phyloP scores from a whole-genome alignment of 148 eudicot species.

The Arbutus unedo region DNA sequence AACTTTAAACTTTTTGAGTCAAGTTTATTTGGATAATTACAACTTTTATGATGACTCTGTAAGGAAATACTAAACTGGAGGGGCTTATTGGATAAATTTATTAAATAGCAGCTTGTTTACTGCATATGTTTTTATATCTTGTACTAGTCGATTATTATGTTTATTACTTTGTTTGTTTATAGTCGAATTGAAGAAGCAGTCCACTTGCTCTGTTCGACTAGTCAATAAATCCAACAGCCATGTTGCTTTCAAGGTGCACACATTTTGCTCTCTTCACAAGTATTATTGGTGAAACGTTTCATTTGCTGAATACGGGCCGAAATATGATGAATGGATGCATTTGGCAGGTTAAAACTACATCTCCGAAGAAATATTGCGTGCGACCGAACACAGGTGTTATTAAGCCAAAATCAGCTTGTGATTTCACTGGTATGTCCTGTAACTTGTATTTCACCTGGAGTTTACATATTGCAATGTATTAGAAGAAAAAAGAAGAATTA shows the following conservation, averaged over 20 bases:
- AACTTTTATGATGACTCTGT: background rate
- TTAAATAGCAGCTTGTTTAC: background rate
- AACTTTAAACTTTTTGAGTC: background rate
- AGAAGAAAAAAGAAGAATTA: background rate
- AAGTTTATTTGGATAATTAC: background rate
- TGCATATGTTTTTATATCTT: background rate
- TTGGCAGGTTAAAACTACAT: constrained; percentile 86
- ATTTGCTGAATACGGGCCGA: background rate
- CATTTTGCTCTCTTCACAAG: constrained; percentile 6
- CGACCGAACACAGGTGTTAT: constrained; percentile 76
- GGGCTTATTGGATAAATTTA: background rate
- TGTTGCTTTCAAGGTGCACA: constrained; percentile 85
- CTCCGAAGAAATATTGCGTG: constrained; percentile 89
- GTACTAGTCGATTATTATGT: background rate
- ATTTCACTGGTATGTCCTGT: constrained; percentile 60
- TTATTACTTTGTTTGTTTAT: constrained; percentile 6
- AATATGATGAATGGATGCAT: background rate
- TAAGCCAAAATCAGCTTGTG: constrained; percentile 57
- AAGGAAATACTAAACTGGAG: background rate
- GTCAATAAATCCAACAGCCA: constrained; percentile 54
- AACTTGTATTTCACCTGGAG: background rate
- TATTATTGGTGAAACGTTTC: background rate
- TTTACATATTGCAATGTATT: background rate
- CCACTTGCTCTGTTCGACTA: constrained; percentile 58
- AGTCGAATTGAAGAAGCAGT: constrained; percentile 86